Percentiles rank a stretch among this genome's conserved stretches.
Conservation (phyloP, 768 basidiomycete species). For the Galerina sulciceps region DNA sequence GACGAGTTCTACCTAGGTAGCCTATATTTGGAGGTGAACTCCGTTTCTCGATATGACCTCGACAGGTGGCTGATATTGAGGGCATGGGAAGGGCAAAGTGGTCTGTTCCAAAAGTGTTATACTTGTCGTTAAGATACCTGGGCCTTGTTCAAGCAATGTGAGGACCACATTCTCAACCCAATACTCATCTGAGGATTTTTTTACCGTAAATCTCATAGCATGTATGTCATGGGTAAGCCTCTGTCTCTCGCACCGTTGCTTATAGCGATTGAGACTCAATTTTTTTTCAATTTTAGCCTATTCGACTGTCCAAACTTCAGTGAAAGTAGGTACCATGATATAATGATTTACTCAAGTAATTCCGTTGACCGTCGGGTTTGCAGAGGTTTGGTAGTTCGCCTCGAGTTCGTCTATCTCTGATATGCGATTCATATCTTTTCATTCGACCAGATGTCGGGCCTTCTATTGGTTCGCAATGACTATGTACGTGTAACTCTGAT, state of each 20-base stretch:
- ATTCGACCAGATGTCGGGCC: no score
- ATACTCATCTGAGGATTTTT: not conserved
- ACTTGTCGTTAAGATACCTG: slow-evolving; percentile 1
- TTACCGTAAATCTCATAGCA: not conserved
- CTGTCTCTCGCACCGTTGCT: not conserved
- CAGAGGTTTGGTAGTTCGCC: not conserved
- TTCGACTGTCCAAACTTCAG: not conserved
- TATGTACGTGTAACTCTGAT: no score
- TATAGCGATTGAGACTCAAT: not conserved
- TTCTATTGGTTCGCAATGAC: no score
- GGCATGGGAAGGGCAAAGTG: not conserved
- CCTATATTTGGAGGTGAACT: slow-evolving; percentile 5
- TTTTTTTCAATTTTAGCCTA: not conserved
- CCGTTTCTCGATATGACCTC: not conserved
- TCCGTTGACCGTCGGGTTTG: not conserved
- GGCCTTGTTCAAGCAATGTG: slow-evolving; percentile 1
- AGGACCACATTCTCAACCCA: not conserved
- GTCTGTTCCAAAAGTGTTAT: slow-evolving; percentile 1
- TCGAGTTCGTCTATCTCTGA: not conserved
- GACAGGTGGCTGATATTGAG: not conserved
- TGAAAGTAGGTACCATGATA: not conserved
- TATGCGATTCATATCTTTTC: no score
- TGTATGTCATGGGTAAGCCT: not conserved
- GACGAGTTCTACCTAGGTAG: not conserved
- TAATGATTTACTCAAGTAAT: not conserved